phyloP scores from a whole-genome alignment of 192 early-diverging fungal genomes.

The Ambispora gerdemannii region DNA sequence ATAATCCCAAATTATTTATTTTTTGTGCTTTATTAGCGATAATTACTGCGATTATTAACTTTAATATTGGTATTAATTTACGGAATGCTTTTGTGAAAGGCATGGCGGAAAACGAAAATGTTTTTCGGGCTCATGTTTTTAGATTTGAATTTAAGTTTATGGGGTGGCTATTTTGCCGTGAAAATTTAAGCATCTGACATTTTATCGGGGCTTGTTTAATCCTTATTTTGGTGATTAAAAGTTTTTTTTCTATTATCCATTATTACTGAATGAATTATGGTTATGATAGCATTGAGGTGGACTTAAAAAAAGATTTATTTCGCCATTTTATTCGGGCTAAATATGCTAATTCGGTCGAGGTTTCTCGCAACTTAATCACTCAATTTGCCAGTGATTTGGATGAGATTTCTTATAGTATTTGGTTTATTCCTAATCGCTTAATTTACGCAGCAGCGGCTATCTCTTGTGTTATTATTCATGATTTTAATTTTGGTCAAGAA shows the following conservation, averaged over 20 bases:
- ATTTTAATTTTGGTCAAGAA: conserved; percentile 14
- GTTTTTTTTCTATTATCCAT: neutral
- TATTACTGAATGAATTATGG: conserved; percentile 7
- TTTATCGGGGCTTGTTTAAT: neutral
- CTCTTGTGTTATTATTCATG: neutral
- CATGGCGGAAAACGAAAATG: too few species aligned
- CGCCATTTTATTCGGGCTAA: conserved; percentile 6
- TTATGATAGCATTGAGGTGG: neutral
- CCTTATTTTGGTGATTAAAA: neutral
- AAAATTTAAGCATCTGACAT: neutral
- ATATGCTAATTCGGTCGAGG: neutral
- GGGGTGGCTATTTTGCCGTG: neutral
- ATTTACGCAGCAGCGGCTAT: neutral
- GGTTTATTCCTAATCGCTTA: conserved; percentile 20
- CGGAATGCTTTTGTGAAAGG: neutral
- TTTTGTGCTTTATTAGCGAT: neutral
- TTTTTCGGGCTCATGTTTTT: too few species aligned
- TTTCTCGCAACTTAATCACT: conserved; percentile 5
- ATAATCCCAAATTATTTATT: conserved; percentile 1
- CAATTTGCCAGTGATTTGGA: neutral
- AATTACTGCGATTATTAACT: neutral
- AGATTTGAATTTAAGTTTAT: conserved; percentile 5
- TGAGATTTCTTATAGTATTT: conserved; percentile 11
- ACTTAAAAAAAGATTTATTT: conserved; percentile 17
- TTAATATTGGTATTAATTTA: conserved; percentile 3